Percentiles rank a stretch among this genome's conserved stretches.
These are phyloP conservation scores for Pseudogymnoascus sp. DNA, from an alignment of 2,329 filamentous ascomycete genomes.

Conservation along the genomic window DNA sequence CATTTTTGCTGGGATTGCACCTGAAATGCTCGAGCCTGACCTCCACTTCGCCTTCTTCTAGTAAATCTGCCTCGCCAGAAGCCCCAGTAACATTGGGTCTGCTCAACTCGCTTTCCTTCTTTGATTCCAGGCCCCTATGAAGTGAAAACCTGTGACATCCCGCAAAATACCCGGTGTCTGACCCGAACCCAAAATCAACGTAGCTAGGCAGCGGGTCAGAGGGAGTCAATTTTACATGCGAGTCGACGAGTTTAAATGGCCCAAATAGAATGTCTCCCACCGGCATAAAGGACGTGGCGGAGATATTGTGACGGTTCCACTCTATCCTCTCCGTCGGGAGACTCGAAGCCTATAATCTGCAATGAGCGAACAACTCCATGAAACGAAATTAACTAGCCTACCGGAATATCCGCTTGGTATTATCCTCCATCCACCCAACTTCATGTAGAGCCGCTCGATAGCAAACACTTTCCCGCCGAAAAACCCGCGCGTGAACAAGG, in stretches of 20 bases:
- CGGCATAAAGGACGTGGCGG: background rate
- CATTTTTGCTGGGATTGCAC: background rate
- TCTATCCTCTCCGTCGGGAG: background rate
- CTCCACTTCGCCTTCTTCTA: background rate
- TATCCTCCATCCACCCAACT: background rate
- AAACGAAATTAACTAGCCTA: background rate
- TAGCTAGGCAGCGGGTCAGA: slow-evolving; percentile 1
- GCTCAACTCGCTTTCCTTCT: background rate
- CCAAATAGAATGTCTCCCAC: slow-evolving; percentile 4
- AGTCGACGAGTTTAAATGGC: background rate
- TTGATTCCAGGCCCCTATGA: background rate
- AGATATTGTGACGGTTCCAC: slow-evolving; percentile 1
- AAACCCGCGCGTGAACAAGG: slow-evolving; percentile 15
- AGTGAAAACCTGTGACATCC: background rate
- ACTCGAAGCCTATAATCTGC: background rate
- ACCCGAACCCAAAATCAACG: background rate
- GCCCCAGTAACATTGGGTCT: background rate
- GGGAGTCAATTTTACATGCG: background rate
- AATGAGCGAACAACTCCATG: background rate
- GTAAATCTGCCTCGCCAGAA: background rate
- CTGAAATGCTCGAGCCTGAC: background rate
- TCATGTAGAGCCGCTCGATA: slow-evolving; percentile 12
- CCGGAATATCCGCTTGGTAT: background rate
- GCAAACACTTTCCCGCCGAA: slow-evolving; percentile 17
- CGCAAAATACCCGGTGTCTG: background rate